Evolutionary conservation across 1,284 basidiomycete species (phyloP), one percentile per base, ranked within the genome.

Genomic region (Acaromyces ingoldii): DNA sequence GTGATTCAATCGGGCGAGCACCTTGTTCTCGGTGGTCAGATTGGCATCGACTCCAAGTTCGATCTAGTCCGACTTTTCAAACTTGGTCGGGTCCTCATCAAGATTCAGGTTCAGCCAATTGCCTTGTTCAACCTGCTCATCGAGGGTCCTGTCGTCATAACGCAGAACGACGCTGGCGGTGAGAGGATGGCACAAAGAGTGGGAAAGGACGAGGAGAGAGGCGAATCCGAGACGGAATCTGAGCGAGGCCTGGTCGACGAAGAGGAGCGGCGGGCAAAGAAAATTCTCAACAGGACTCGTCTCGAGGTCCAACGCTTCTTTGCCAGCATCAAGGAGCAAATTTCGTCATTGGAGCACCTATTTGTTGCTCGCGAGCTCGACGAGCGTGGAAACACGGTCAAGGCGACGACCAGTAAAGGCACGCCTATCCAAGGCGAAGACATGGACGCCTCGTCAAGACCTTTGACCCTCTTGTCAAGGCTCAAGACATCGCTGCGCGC

Each of bases 261-360:
- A 24, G 41, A 6, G 22, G 26, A 9, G n/a, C n/a, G n/a, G n/a
- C n/a, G n/a, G n/a, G n/a, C n/a, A n/a, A n/a, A n/a, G n/a, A n/a
- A n/a, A 17, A 21, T 65, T 10, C 30, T 54, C 1, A 58, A 67
- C 6, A 46, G 54, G 29, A 62, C 65, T 17, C 50, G 67, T 9
- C 52, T 70, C 40, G 67, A 70, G 51, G 57, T 70, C n/a, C 65
- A 67, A 50, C 43, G 47, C 43, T 70, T 70, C 57, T 70, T 65
- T 38, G 58, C 62, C 4, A 59, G 55, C 28, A 50, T 67, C 56
- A 69, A 69, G 43, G 33, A 42, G 40, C 52, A 54, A 31, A 65
- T 62, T 28, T 53, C 56, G 40, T 44, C 46, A 44, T 54, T 65
- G 13, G 67, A 70, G 41, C 54, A 52, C 28, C 21, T 70, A 6